Evolutionary conservation across 257 asterid species (phyloP).

Genomic region (Nicotiana undulata): DNA sequence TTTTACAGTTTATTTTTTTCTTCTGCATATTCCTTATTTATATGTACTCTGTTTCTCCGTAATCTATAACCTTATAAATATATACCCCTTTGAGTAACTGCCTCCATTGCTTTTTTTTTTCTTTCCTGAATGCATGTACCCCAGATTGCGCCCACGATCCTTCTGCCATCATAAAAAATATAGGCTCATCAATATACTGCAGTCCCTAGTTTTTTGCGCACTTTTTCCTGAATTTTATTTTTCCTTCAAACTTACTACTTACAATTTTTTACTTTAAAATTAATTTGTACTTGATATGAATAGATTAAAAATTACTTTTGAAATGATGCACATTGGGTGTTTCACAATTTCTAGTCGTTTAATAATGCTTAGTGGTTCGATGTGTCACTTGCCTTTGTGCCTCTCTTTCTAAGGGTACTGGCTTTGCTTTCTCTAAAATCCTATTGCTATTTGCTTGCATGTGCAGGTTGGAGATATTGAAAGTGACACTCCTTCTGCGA

Average conservation of each 20-base stretch:
- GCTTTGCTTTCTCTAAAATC: neutral
- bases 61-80: neutral
- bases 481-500: slow-evolving; percentile 62
- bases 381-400: neutral
- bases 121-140: neutral
- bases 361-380: neutral
- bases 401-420: neutral
- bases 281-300: neutral
- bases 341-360: neutral
- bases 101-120: neutral
- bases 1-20: neutral
- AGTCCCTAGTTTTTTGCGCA: neutral
- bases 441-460: slow-evolving; percentile 10
- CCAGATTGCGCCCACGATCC: neutral
- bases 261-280: neutral
- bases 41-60: neutral
- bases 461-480: slow-evolving; percentile 88
- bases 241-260: neutral
- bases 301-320: neutral
- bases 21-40: neutral
- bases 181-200: neutral
- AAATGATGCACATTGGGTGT: neutral
- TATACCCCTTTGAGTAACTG: neutral
- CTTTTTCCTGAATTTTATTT: neutral
- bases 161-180: neutral